Evolutionary conservation across 192 early-diverging fungal species (phyloP).

Genomic region (Coemansia sp.): DNA sequence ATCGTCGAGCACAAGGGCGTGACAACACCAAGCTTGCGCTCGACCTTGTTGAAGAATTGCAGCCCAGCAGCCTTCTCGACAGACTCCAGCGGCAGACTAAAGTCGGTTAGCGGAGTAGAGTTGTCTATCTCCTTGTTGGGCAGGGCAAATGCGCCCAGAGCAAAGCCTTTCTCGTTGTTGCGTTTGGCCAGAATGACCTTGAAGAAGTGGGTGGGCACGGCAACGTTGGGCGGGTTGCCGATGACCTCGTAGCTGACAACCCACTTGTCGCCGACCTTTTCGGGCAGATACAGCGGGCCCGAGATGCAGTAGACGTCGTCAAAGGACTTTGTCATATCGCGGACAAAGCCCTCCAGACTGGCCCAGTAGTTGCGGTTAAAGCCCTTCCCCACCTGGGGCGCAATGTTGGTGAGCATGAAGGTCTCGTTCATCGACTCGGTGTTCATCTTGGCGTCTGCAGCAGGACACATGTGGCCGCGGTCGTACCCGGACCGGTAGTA

Average conservation of each 20-base stretch:
- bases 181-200: slow-evolving; percentile 79
- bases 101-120: slow-evolving; percentile 62
- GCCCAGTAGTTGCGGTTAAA: slow-evolving; percentile 97
- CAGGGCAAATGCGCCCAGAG: slow-evolving; percentile 74
- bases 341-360: slow-evolving; percentile 78
- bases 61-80: slow-evolving; percentile 69
- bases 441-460: slow-evolving; percentile 76
- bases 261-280: slow-evolving; percentile 65
- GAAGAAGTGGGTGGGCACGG: slow-evolving; percentile 93
- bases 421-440: slow-evolving; percentile 82
- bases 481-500: slow-evolving; percentile 83
- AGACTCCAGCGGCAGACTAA: slow-evolving; percentile 72
- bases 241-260: slow-evolving; percentile 87
- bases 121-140: slow-evolving; percentile 76
- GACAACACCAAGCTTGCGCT: slow-evolving; percentile 34
- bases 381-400: slow-evolving; percentile 77
- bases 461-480: slow-evolving; percentile 91
- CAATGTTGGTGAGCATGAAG: slow-evolving; percentile 78
- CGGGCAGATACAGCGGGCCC: slow-evolving; percentile 84
- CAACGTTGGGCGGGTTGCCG: slow-evolving; percentile 79
- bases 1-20: slow-evolving; percentile 45
- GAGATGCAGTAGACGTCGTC: slow-evolving; percentile 84
- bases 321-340: slow-evolving; percentile 68
- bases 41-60: slow-evolving; percentile 66
- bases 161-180: slow-evolving; percentile 51